phyloP scores from a whole-genome alignment of 345 rosid species.

The Aegle marmelos region DNA sequence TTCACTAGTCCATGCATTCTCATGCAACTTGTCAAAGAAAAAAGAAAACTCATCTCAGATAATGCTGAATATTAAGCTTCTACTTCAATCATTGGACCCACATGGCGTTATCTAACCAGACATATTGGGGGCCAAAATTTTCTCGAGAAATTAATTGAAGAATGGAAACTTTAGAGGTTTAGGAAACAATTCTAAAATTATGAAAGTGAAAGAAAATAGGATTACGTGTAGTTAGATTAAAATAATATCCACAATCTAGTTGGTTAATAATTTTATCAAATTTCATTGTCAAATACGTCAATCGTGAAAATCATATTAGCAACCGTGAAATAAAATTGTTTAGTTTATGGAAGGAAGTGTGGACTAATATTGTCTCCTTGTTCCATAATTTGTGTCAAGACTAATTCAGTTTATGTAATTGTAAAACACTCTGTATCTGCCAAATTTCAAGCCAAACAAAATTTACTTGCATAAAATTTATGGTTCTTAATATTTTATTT shows the following conservation, averaged over 20 bases:
- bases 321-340: background rate
- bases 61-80: background rate
- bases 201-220: conserved; percentile 2
- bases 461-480: background rate
- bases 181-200: background rate
- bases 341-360: background rate
- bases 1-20: background rate
- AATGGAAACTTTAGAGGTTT: background rate
- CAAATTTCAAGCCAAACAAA: background rate
- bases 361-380: background rate
- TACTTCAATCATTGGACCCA: background rate
- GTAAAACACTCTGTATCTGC: background rate
- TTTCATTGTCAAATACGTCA: background rate
- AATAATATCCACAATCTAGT: background rate
- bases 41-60: background rate
- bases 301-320: background rate
- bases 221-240: background rate
- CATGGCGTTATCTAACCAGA: background rate
- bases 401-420: background rate
- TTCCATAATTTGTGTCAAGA: background rate
- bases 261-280: background rate
- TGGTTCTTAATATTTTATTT: too few relatives aligned
- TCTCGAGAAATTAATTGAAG: background rate
- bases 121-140: background rate
- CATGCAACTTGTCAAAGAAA: background rate